Evolutionary conservation across 2,329 filamentous ascomycete species (phyloP).

Genomic region (Lachnellula subtilissima): DNA sequence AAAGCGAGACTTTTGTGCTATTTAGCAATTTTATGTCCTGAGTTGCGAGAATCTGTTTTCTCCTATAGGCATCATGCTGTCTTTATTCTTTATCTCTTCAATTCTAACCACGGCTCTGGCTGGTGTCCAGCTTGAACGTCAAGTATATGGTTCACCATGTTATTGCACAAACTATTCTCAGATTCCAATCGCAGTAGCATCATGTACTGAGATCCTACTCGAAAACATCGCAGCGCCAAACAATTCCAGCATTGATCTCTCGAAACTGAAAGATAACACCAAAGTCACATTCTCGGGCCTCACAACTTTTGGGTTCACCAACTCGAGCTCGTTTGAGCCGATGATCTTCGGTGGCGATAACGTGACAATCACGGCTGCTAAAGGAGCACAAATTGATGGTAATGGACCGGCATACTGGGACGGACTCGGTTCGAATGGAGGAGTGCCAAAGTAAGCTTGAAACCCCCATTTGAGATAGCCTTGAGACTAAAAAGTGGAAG

Average conservation of each 20-base stretch:
- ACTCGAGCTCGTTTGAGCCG: constrained; percentile 20
- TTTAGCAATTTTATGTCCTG: neutral
- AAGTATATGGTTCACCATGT: constrained; percentile 32
- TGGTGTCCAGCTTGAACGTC: neutral
- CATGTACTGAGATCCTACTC: constrained; percentile 52
- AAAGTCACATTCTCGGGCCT: constrained; percentile 58
- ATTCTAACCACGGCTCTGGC: constrained; percentile 1
- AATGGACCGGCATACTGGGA: constrained; percentile 59
- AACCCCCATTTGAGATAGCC: neutral
- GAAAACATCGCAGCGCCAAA: constrained; percentile 52
- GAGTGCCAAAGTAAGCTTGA: constrained; percentile 30
- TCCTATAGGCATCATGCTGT: constrained; percentile 7
- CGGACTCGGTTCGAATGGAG: constrained; percentile 52
- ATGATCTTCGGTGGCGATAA: constrained; percentile 51
- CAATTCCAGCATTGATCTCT: constrained; percentile 52
- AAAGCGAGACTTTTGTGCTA: too few species aligned
- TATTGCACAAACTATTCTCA: constrained; percentile 48
- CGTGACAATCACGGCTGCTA: constrained; percentile 48
- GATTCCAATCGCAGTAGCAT: constrained; percentile 43
- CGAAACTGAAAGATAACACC: constrained; percentile 46
- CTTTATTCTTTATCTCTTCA: constrained; percentile 9
- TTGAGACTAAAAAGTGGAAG: constrained; percentile 40
- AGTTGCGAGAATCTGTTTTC: neutral
- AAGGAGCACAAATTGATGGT: constrained; percentile 51
- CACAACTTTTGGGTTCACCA: constrained; percentile 38